These are phyloP conservation scores for Tetrahymena elliotti DNA, from an alignment of 73 alveolate species.

Conservation along the genomic window DNA sequence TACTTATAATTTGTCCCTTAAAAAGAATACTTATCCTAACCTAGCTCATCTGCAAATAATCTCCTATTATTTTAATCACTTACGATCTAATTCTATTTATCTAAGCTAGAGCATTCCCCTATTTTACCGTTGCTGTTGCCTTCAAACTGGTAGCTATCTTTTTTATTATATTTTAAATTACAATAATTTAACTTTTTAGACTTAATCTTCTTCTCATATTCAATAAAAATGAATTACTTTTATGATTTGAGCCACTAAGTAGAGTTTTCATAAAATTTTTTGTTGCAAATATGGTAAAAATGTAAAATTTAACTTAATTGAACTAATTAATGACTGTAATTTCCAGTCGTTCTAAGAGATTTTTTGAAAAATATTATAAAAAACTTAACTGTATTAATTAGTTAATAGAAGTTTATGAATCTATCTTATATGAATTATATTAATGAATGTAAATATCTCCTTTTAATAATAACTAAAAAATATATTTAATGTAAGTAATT, in stretches of 20 bases:
- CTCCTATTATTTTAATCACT: neutral
- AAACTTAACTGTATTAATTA: neutral
- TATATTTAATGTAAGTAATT: neutral
- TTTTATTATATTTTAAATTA: neutral
- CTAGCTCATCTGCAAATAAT: neutral
- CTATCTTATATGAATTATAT: neutral
- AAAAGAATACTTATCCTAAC: neutral
- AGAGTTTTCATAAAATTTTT: neutral
- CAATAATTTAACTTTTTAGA: neutral
- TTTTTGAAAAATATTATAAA: too few species aligned
- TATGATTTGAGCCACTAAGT: neutral
- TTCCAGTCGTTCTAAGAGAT: neutral
- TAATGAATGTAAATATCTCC: neutral
- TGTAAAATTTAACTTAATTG: neutral
- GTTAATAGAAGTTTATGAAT: neutral
- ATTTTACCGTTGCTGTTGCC: neutral
- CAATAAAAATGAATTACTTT: neutral
- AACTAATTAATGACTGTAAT: neutral
- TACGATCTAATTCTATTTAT: neutral
- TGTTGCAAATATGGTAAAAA: too few species aligned
- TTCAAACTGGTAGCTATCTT: neutral
- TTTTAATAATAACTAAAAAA: neutral
- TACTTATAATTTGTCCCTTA: neutral
- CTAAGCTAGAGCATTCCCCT: neutral
- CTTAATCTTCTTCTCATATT: too few species aligned